These are phyloP conservation scores for Selaginella tamariscina DNA, from an alignment of 75 land plant genomes.

Conservation along the genomic window DNA sequence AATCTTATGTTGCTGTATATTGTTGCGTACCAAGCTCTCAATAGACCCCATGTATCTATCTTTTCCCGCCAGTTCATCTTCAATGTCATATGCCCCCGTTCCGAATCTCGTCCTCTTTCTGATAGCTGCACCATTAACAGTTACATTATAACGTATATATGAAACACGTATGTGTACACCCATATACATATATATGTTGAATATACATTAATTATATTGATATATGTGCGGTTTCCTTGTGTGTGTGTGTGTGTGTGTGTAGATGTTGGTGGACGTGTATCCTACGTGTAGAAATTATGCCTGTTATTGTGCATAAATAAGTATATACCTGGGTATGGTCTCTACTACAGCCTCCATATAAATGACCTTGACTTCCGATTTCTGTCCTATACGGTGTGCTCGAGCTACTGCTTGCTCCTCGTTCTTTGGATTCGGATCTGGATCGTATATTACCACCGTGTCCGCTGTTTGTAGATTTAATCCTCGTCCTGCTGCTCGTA, in stretches of 20 bases:
- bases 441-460: conserved; percentile 96
- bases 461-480: conserved; percentile 97
- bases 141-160: too few species aligned
- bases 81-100: conserved; percentile 78
- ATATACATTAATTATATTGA: too few species aligned
- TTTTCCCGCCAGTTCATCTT: conserved; percentile 85
- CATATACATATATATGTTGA: too few species aligned
- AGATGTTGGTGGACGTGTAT: too few species aligned
- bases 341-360: conserved; percentile 99
- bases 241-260: too few species aligned
- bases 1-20: conserved; percentile 97
- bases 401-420: conserved; percentile 99
- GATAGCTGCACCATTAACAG: too few species aligned
- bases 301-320: too few species aligned
- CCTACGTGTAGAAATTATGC: too few species aligned
- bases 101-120: conserved; percentile 87
- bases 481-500: conserved; percentile 98
- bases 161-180: too few species aligned
- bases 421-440: conserved; percentile 99
- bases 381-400: conserved; percentile 98
- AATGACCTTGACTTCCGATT: conserved; percentile 91
- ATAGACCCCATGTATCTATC: conserved; percentile 98
- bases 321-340: conserved; percentile 61
- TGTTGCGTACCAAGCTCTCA: conserved; percentile 88
- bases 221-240: too few species aligned